Evolutionary conservation across 257 asterid species (phyloP).

Genomic region (Oldenlandia corymbosa): DNA sequence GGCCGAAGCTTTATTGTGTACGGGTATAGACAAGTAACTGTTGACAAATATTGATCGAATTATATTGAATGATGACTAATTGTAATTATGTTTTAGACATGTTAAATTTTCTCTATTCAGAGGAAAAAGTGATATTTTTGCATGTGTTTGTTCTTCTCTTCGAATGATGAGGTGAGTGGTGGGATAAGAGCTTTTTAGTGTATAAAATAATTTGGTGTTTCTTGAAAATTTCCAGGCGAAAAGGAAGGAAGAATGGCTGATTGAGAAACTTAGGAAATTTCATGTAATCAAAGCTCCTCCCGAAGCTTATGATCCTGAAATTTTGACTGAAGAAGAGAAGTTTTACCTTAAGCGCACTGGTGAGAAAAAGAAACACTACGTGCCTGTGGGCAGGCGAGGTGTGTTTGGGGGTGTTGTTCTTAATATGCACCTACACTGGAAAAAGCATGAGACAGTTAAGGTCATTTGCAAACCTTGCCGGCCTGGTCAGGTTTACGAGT

Average conservation of each 20-base stretch:
- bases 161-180: neutral
- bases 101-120: neutral
- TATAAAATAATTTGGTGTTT: neutral
- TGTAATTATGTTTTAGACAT: neutral
- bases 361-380: constrained; percentile 85
- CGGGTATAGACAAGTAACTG: neutral
- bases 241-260: constrained; percentile 90
- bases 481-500: constrained; percentile 78
- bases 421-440: constrained; percentile 99
- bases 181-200: neutral
- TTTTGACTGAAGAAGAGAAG: constrained; percentile 87
- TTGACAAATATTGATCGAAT: too few relatives aligned
- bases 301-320: constrained; percentile 85
- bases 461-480: constrained; percentile 87
- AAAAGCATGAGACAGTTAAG: constrained; percentile 87
- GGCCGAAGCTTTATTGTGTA: neutral
- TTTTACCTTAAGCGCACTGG: constrained; percentile 90
- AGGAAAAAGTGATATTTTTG: too few relatives aligned
- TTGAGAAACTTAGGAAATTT: constrained; percentile 79
- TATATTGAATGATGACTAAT: too few relatives aligned
- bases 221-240: constrained; percentile 51
- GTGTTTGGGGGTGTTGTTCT: constrained; percentile 98
- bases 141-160: neutral
- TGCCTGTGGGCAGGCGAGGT: constrained; percentile 87
- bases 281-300: constrained; percentile 59